Evolutionary conservation across 306 rosid species (phyloP), one percentile per base, ranked within the genome.

Genomic region (Quercus suber): DNA sequence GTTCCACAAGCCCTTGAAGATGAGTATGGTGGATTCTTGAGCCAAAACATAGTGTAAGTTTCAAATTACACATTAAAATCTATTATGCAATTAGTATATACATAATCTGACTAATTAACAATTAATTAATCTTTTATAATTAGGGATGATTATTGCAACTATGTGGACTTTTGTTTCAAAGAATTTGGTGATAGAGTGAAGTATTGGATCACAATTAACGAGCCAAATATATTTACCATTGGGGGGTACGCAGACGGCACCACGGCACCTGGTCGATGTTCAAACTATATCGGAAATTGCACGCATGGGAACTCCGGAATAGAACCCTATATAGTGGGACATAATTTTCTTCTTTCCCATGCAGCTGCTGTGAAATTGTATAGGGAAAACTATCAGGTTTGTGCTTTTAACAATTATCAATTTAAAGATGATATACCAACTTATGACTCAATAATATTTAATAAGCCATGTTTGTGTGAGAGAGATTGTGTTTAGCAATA

Each of bases 141-240:
- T 85, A 90, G 92, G 64, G 70, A 74, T 56, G 90, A 90, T 77
- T 90, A 80, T 59, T 75, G 82, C 8, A 33, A 84, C 70, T 90
- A 87, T 69, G 92, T 88, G 63, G 91, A 91, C 20, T 65, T 91
- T 2, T 91, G 95, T 78, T 91, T 83, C 31, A 79, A 81, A 83
- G 85, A 86, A 63, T 91, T 91, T 69, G 95, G 95, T 9, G 91
- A 91, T 76, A 79, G 89, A 55, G 92, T 91, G 52, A 91, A 91
- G 86, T 85, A 87, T 69, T 91, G 95, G 95, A 82, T 91, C 60
- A 89, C 95, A 2, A 27, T 87, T 41, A 91, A 91, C n/a, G 95
- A 91, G 80, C 95, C 95, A 21, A 21, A 71, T 23, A 72, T 76
- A 3, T 80, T 80, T 67, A 80, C 73, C 31, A 55, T 76, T 0